Evolutionary conservation across 2,329 filamentous ascomycete genomes (phyloP).

Genomic region (Pestalotiopsis sp.): DNA sequence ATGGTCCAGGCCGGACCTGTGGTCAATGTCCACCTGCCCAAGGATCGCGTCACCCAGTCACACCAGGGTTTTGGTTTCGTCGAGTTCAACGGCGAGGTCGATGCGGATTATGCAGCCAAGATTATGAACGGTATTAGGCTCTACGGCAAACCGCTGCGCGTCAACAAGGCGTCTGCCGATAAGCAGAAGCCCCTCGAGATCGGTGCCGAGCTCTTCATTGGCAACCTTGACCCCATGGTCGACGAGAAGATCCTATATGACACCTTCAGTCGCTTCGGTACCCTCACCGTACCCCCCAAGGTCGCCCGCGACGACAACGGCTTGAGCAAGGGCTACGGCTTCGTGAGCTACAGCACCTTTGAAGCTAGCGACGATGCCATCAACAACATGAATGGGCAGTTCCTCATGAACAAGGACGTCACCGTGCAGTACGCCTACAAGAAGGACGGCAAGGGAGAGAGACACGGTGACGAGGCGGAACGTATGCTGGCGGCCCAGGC

Average conservation of each 20-base stretch:
- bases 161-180: slow-evolving; percentile 91
- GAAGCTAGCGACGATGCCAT: slow-evolving; percentile 92
- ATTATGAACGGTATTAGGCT: slow-evolving; percentile 96
- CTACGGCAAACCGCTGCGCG: slow-evolving; percentile 91
- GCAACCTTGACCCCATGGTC: slow-evolving; percentile 91
- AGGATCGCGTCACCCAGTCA: slow-evolving; percentile 94
- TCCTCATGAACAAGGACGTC: slow-evolving; percentile 95
- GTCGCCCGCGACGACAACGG: slow-evolving; percentile 88
- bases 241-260: slow-evolving; percentile 96
- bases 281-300: slow-evolving; percentile 82
- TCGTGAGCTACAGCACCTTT: slow-evolving; percentile 91
- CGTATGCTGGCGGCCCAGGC: slow-evolving; percentile 88
- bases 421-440: slow-evolving; percentile 99
- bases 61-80: slow-evolving; percentile 99
- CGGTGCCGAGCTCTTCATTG: slow-evolving; percentile 94
- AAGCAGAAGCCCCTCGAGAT: slow-evolving; percentile 94
- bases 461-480: slow-evolving; percentile 93
- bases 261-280: slow-evolving; percentile 89
- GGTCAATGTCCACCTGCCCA: slow-evolving; percentile 96
- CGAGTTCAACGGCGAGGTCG: slow-evolving; percentile 93
- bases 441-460: slow-evolving; percentile 96
- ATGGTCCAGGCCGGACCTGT: slow-evolving; percentile 98
- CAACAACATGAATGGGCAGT: slow-evolving; percentile 92
- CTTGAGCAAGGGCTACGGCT: slow-evolving; percentile 92
- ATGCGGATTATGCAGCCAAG: slow-evolving; percentile 94